Evolutionary conservation across 345 rosid species (phyloP), one percentile per base, ranked within the genome.

Genomic region (Aethionema arabicum): DNA sequence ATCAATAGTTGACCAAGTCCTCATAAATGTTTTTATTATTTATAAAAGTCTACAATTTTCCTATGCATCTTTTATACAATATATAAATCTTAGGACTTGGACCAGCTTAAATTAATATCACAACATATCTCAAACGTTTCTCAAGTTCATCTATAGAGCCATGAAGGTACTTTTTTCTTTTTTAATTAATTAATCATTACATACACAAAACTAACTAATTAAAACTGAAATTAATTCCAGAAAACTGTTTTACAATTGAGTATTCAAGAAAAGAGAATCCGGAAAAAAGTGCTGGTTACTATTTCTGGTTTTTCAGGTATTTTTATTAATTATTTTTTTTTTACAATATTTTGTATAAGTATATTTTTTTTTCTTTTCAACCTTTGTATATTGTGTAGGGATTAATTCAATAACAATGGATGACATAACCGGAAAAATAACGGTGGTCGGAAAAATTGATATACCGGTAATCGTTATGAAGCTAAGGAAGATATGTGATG

Each of bases 381-480:
- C 9, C 31, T 8, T 0, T 8, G 8, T 51, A 8, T 0, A 1
- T 30, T 21, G 27, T 21, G 29, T 47, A 66, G 73, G 89, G 56
- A 82, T 88, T 32, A 75, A 72, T 10, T 82, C 89, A 1, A 56
- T 85, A 14, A 7, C 79, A 42, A 15, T 82, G 61, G 89, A 87
- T 55, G 67, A 72, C 69, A 81, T 85, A 78, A 83, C 85, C n/a
- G 74, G 75, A 61, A 82, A 85, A 59, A 13, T 85, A 76, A 88
- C 91, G 2, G 67, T 83, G 27, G 68, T 67, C 5, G 91, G 91
- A 42, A 77, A 74, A 32, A 36, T 80, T 8, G 95, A 83, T 74
- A 63, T 85, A 11, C 70, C 79, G 0, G 0, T 0, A 2, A 47
- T 80, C 2, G 89, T 72, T 47, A 38, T 51, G 50, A 85, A 88